These are phyloP conservation scores for Earliella scabrosa DNA, from an alignment of 1,284 basidiomycete species.

Conservation along the genomic window DNA sequence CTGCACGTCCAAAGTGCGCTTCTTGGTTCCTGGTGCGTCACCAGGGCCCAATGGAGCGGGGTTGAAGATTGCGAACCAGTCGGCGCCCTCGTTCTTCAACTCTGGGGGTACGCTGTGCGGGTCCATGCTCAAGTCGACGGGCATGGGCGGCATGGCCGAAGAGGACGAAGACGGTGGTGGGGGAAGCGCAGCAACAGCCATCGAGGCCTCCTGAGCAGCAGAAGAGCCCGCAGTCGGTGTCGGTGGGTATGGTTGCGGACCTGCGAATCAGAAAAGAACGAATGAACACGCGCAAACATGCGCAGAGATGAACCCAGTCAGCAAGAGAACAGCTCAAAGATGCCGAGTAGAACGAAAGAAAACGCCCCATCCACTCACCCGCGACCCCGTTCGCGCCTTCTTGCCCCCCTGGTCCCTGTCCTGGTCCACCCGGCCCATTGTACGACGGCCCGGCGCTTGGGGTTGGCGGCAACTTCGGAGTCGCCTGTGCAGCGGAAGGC, in stretches of 20 bases:
- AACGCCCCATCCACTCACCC: conserved; percentile 14
- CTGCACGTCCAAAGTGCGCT: conserved; percentile 84
- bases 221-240: conserved; percentile 16
- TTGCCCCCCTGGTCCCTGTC: conserved; percentile 20
- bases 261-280: not conserved
- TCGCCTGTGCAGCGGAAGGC: conserved; percentile 21
- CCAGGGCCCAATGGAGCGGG: conserved; percentile 55
- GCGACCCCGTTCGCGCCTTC: conserved; percentile 22
- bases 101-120: conserved; percentile 52
- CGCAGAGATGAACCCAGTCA: not conserved
- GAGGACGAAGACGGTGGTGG: conserved; percentile 19
- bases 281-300: not conserved
- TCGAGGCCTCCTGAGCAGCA: conserved; percentile 3
- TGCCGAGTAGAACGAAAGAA: not conserved
- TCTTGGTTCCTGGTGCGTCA: conserved; percentile 37
- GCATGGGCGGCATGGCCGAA: conserved; percentile 15
- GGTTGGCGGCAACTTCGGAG: conserved; percentile 31
- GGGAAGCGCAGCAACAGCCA: conserved; percentile 15
- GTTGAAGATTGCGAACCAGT: conserved; percentile 97
- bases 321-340: not conserved
- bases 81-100: conserved; percentile 80
- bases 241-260: conserved; percentile 23
- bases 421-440: conserved; percentile 20
- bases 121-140: conserved; percentile 41
- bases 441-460: conserved; percentile 26